A percentile compares a stretch with the other conserved stretches of the same genome.
phyloP scores from a whole-genome alignment of 805 yeast species.

The Candida ipomoeae region DNA sequence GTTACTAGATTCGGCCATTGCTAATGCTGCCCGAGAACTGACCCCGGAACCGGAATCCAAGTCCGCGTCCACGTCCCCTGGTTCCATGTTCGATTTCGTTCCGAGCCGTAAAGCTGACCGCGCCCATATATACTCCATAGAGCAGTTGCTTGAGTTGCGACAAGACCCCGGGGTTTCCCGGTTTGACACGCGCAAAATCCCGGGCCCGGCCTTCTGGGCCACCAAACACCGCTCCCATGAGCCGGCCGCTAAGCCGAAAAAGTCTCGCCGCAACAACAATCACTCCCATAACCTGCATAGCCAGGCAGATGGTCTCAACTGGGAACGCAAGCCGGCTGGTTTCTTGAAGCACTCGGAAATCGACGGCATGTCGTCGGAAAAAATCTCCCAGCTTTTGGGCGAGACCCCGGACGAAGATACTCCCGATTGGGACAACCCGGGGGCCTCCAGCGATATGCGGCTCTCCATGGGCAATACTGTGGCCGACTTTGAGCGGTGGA shows the following conservation, averaged over 20 bases:
- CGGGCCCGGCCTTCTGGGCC: slow-evolving; percentile 49
- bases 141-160: slow-evolving; percentile 27
- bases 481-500: slow-evolving; percentile 59
- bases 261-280: slow-evolving; percentile 15
- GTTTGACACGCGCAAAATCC: slow-evolving; percentile 34
- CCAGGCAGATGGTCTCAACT: slow-evolving; percentile 19
- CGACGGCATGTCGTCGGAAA: slow-evolving; percentile 30
- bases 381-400: slow-evolving; percentile 34
- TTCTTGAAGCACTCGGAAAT: slow-evolving; percentile 22
- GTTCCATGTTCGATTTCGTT: slow-evolving; percentile 9
- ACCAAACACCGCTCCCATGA: slow-evolving; percentile 20
- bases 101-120: slow-evolving; percentile 13
- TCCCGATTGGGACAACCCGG: slow-evolving; percentile 41
- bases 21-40: slow-evolving; percentile 43
- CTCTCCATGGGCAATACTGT: slow-evolving; percentile 48
- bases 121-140: slow-evolving; percentile 24
- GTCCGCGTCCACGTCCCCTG: slow-evolving; percentile 7
- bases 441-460: slow-evolving; percentile 19
- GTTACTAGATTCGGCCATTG: slow-evolving; percentile 43
- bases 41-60: slow-evolving; percentile 31
- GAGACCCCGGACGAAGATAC: slow-evolving; percentile 31
- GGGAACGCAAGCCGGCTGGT: slow-evolving; percentile 29
- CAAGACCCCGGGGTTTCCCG: slow-evolving; percentile 33
- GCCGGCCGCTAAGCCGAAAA: slow-evolving; percentile 4
- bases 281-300: slow-evolving; percentile 8